Base-by-base conservation (phyloP, 2,329 filamentous ascomycete species). In the Phyllachora maydis region DNA sequence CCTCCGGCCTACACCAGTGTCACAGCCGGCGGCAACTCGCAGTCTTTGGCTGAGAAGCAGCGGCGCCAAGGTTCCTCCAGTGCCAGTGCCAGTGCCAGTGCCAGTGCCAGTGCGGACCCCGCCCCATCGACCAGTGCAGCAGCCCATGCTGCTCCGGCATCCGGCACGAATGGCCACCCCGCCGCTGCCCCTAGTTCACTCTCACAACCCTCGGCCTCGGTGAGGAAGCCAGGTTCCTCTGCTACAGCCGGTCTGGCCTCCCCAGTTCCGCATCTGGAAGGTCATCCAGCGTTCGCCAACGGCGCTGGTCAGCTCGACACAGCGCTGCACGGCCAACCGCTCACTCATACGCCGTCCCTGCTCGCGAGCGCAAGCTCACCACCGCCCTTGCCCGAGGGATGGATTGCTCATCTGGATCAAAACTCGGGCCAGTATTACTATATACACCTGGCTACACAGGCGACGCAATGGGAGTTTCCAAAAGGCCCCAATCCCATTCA, bases 401-500 rank as follows among this genome's bases (percentile, higher is more conserved):
- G 88, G 88, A 95, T 98, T 39, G 81, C 88, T 11, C 88, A 95
- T 45, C 59, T 95, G 4, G 88, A 98, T 43, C 77, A 81, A 34
- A 92, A 77, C 41, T 95, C 85, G 3, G 88, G 88, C 2, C 85
- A 95, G 42, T 98, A 95, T 48, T 98, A 98, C 47, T 98, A 98
- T 41, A 98, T 98, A 29, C 88, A 98, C 45, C 60, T 98, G 15
- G 77, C 83, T 2, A 83, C 79, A 1, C 88, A 95, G 42, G 81
- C 83, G 3, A 98, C 88, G 1, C 88, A 98, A 43, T 98, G 88
- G 88, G 88, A 98, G 40, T 95, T 95, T 35, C 88, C 88, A 14
- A 95, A 93, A 49, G 85, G 85, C 0, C 83, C 83, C 1, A 92
- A 81, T 13, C 85, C 85, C 1, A 59, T 93, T 25, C 77, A 79